phyloP scores from a whole-genome alignment of 164 flowering plant species.

The Umbilicus rupestris region DNA sequence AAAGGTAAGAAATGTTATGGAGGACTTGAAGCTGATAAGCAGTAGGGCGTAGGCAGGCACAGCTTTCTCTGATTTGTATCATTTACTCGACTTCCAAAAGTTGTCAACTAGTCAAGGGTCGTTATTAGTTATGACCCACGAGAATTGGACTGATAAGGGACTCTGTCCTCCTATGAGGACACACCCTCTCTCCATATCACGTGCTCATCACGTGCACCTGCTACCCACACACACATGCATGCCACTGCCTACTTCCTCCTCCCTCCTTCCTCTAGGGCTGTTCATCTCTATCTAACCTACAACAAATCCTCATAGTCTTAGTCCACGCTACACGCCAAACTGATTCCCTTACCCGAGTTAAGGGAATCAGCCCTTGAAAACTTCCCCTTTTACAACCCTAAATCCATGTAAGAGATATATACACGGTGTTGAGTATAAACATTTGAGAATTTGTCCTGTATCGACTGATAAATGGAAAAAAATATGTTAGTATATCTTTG shows the following conservation, averaged over 20 bases:
- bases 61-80: constrained; percentile 1
- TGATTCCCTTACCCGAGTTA: no score
- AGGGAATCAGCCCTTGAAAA: no score
- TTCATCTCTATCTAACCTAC: not conserved
- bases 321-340: no score
- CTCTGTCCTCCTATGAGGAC: constrained; percentile 2
- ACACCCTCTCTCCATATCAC: constrained; percentile 4
- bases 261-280: not conserved
- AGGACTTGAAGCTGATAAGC: not conserved
- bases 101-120: not conserved
- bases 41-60: not conserved
- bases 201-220: not conserved
- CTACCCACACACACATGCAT: constrained; percentile 2
- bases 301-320: not conserved
- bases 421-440: no score
- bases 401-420: no score
- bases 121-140: not conserved
- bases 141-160: constrained; percentile 1
- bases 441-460: no score
- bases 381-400: no score
- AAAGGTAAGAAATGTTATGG: not conserved
- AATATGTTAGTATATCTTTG: no score
- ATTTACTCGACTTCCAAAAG: not conserved
- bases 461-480: no score
- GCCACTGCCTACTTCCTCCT: not conserved